Base-by-base conservation (phyloP, 108 stramenopile genomes). In the Skeletonema menzelii region DNA sequence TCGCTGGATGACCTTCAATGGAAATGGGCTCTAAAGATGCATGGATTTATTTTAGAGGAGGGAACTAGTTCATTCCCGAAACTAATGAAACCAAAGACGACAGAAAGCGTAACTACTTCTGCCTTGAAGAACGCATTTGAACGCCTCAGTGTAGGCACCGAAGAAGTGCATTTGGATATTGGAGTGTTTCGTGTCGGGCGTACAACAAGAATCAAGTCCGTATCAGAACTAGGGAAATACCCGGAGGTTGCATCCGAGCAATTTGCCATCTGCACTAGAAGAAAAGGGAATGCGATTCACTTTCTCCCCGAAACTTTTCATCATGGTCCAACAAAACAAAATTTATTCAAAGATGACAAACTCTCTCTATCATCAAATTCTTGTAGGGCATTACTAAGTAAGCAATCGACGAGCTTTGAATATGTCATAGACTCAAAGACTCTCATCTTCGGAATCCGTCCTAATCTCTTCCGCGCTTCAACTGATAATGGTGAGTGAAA, bases 401-500 rank as follows among this genome's bases (percentile, higher is more conserved):
- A 35, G 27, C 61, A 28, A 40, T 66, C 35, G 5, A 2, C 37
- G 15, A 46, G 44, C 28, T 63, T 78, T 31, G 56, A 72, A 15
- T 72, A 72, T 60, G 47, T 28, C 27, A 56, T 8, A 11, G 46
- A 44, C 8, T 44, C 34, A 0, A 14, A 19, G 5, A 46, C 34
- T 8, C 1, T 17, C 22, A 19, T n/a, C 24, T 44, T 47, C 27
- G 49, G 80, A 26, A 11, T 94, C 12, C 15, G 22, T 10, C 79
- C 81, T 12, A 91, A 92, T 55, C 79, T 87, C 26, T 86, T 85
- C 53, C 66, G 94, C 12, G 94, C 94, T 6, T 70, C 84, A 13
- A 95, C 94, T 5, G 94, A 95, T 74, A 95, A 95, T 76, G 94
- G 40, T 42, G 40, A 42, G 40, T 0, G 8, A n/a, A 13, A 38